These are phyloP conservation scores for Debaryomycetaceae sp. DNA, from an alignment of 1,139 yeast species.

Conservation along the genomic window DNA sequence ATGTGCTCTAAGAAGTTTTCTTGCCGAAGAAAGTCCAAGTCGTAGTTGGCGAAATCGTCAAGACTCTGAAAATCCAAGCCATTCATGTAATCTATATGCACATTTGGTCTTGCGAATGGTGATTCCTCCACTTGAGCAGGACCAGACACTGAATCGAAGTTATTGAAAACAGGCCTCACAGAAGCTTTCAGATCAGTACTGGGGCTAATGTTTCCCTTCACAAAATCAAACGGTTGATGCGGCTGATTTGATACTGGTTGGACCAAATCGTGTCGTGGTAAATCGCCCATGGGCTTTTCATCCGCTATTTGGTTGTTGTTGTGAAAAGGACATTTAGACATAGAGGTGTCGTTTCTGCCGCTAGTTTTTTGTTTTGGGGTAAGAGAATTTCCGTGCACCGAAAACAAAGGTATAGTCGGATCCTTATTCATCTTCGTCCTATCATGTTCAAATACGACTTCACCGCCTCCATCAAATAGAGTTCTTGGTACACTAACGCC, in stretches of 20 bases:
- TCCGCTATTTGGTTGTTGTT: neutral
- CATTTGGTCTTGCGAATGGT: neutral
- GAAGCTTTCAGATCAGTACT: neutral
- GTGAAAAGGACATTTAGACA: neutral
- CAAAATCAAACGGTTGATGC: neutral
- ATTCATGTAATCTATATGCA: neutral
- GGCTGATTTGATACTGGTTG: neutral
- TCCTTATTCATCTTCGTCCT: neutral
- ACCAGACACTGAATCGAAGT: neutral
- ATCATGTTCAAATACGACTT: neutral
- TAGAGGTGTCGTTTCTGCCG: constrained; percentile 1
- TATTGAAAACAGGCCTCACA: neutral
- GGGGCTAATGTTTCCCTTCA: neutral
- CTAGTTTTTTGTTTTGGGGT: neutral
- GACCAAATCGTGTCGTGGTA: neutral
- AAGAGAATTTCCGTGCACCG: neutral
- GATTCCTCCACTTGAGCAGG: neutral
- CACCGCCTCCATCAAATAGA: neutral
- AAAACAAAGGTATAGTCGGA: neutral
- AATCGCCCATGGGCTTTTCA: neutral
- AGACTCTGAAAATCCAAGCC: neutral
- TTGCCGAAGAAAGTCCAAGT: neutral
- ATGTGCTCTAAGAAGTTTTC: neutral
- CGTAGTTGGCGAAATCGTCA: neutral
- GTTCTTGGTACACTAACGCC: neutral